Conservation (phyloP, 257 asterid genomes). For the Salvia miltiorrhiza region DNA sequence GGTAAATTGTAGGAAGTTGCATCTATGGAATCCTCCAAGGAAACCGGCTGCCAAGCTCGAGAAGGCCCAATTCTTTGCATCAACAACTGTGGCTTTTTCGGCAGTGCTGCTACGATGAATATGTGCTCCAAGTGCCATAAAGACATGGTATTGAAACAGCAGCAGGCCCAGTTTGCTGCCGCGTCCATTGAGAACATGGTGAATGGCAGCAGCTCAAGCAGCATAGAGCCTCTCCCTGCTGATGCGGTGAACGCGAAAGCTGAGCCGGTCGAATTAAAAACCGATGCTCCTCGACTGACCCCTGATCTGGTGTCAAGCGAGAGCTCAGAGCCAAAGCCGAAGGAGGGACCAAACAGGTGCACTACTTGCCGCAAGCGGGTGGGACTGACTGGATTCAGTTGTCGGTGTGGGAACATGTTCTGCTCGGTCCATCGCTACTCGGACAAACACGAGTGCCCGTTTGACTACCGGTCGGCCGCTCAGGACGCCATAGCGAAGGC, state of each 20-base stretch:
- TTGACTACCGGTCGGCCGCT: constrained; percentile 49
- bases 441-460: constrained; percentile 57
- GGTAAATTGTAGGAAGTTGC: constrained; percentile 17
- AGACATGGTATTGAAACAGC: constrained; percentile 45
- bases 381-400: constrained; percentile 53
- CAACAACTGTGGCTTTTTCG: constrained; percentile 66
- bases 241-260: constrained; percentile 15
- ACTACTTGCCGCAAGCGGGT: constrained; percentile 51
- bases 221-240: constrained; percentile 29
- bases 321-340: constrained; percentile 34
- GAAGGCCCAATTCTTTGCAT: constrained; percentile 62
- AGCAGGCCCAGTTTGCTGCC: constrained; percentile 48
- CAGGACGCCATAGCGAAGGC: constrained; percentile 58
- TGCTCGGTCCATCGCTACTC: constrained; percentile 58
- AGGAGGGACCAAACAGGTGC: constrained; percentile 53
- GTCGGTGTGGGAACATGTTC: constrained; percentile 53
- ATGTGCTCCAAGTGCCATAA: constrained; percentile 66
- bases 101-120: constrained; percentile 55
- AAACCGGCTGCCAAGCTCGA: constrained; percentile 57
- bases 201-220: constrained; percentile 36
- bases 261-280: constrained; percentile 28
- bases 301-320: constrained; percentile 17
- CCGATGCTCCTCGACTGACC: constrained; percentile 21
- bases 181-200: constrained; percentile 50
- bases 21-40: constrained; percentile 51